A percentile compares a stretch with the other conserved stretches of the same genome.
phyloP scores from a whole-genome alignment of 139 green algal species.

The Auxenochlorella pyrenoidosa region DNA sequence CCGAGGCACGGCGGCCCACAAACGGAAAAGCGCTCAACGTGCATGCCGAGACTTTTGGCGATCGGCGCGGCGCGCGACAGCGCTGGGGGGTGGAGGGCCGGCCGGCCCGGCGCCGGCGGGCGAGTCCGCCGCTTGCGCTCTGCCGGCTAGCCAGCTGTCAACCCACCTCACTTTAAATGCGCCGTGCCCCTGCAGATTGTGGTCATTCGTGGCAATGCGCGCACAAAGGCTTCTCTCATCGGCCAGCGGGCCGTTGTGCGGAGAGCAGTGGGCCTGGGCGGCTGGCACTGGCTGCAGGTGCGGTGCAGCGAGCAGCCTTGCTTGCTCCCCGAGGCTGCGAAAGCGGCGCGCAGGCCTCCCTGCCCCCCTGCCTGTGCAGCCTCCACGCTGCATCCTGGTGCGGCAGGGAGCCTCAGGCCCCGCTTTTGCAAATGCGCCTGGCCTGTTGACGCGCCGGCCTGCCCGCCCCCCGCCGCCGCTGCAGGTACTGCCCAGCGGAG shows the following conservation, averaged over 20 bases:
- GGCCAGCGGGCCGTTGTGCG: slow-evolving; percentile 64
- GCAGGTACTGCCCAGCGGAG: slow-evolving; percentile 65
- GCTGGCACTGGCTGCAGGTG: slow-evolving; percentile 78
- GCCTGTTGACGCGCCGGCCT: background rate
- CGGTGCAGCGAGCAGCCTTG: background rate
- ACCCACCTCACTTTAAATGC: background rate
- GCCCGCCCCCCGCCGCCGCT: background rate
- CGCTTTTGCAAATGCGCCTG: background rate
- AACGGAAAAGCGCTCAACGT: no score
- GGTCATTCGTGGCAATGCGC: slow-evolving; percentile 61
- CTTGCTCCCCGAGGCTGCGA: no score
- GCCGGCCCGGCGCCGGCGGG: background rate
- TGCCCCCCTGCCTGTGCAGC: no score
- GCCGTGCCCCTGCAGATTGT: slow-evolving; percentile 41
- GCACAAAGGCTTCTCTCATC: slow-evolving; percentile 57
- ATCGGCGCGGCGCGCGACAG: no score
- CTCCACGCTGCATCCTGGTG: no score
- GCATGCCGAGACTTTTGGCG: no score
- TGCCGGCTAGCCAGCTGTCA: background rate
- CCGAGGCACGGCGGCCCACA: no score
- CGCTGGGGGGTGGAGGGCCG: background rate
- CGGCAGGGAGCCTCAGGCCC: no score
- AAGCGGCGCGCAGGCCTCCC: no score
- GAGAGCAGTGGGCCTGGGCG: slow-evolving; percentile 75
- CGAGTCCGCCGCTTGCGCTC: background rate